phyloP scores from a whole-genome alignment of 208 protist genomes.

The Crithidia fasciculata region DNA sequence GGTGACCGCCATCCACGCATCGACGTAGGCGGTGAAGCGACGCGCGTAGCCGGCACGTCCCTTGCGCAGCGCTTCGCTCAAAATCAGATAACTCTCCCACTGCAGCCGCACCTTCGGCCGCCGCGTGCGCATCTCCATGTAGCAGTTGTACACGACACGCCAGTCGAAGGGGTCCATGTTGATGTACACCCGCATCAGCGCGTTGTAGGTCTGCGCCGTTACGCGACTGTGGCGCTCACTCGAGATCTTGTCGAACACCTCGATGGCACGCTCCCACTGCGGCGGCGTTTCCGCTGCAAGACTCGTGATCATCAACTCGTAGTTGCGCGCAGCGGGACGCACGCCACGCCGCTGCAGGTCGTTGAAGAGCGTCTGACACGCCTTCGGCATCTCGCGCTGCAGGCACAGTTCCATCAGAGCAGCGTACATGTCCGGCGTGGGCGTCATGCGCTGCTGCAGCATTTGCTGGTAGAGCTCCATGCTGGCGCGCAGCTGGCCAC shows the following conservation, averaged over 20 bases:
- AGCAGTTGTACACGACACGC: slow-evolving; percentile 91
- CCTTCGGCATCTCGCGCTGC: slow-evolving; percentile 61
- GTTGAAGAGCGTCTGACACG: slow-evolving; percentile 71
- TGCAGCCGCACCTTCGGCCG: slow-evolving; percentile 69
- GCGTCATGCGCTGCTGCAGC: slow-evolving; percentile 57
- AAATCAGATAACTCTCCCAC: slow-evolving; percentile 84
- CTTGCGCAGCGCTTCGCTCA: slow-evolving; percentile 67
- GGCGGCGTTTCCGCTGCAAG: slow-evolving; percentile 70
- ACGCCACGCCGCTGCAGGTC: slow-evolving; percentile 72
- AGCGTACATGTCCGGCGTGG: slow-evolving; percentile 75
- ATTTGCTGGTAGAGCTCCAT: slow-evolving; percentile 84
- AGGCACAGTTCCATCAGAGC: slow-evolving; percentile 84
- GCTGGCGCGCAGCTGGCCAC: slow-evolving; percentile 73
- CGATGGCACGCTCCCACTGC: slow-evolving; percentile 81
- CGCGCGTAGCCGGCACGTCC: slow-evolving; percentile 70
- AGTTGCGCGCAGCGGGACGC: slow-evolving; percentile 57
- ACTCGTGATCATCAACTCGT: slow-evolving; percentile 82
- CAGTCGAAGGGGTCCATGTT: slow-evolving; percentile 92
- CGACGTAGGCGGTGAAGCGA: slow-evolving; percentile 70
- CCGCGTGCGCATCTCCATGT: slow-evolving; percentile 76
- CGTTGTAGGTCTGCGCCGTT: slow-evolving; percentile 82
- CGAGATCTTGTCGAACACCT: slow-evolving; percentile 84
- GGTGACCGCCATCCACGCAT: slow-evolving; percentile 85
- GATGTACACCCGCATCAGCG: slow-evolving; percentile 85
- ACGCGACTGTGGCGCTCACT: slow-evolving; percentile 45